Conservation (phyloP, 2,329 filamentous ascomycete genomes). For the Xylariaceae sp. region DNA sequence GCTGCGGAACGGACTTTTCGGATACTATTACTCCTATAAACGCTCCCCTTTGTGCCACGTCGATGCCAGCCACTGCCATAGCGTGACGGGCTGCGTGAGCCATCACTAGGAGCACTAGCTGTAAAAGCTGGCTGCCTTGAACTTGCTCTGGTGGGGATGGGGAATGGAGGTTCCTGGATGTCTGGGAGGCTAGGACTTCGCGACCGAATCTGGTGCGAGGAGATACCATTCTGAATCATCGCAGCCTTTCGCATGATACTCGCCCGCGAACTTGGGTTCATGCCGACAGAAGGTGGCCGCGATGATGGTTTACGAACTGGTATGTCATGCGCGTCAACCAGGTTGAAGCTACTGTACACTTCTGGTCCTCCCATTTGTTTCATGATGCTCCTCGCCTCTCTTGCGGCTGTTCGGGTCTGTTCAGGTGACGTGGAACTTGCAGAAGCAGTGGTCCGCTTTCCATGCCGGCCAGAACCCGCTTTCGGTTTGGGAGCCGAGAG, state of each 20-base stretch:
- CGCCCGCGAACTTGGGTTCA: slow-evolving; percentile 54
- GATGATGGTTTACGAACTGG: slow-evolving; percentile 44
- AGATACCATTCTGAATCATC: slow-evolving; percentile 80
- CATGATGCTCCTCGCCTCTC: slow-evolving; percentile 41
- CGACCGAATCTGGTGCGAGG: slow-evolving; percentile 68
- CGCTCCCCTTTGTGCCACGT: slow-evolving; percentile 55
- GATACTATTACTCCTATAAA: slow-evolving; percentile 66
- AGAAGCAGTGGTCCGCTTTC: slow-evolving; percentile 52
- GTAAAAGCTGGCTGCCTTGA: slow-evolving; percentile 76
- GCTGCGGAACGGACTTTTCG: slow-evolving; percentile 87
- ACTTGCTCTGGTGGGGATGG: slow-evolving; percentile 87
- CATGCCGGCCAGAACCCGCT: slow-evolving; percentile 45
- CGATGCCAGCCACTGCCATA: slow-evolving; percentile 61
- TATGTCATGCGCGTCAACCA: slow-evolving; percentile 42
- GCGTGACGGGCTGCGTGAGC: slow-evolving; percentile 77
- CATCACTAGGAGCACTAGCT: slow-evolving; percentile 72
- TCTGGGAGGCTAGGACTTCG: slow-evolving; percentile 71
- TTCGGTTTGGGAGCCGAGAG: slow-evolving; percentile 67
- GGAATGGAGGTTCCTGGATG: slow-evolving; percentile 77
- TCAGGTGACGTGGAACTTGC: slow-evolving; percentile 53
- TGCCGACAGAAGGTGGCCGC: slow-evolving; percentile 41
- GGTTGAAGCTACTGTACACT: slow-evolving; percentile 53
- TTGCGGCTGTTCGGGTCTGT: slow-evolving; percentile 33
- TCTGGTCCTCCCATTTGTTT: slow-evolving; percentile 50
- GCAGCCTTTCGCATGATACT: slow-evolving; percentile 77